A percentile compares a stretch with the other conserved stretches of the same genome.
These are phyloP conservation scores for Aureobasidium lini DNA, from an alignment of 2,329 filamentous ascomycete genomes.

Conservation along the genomic window DNA sequence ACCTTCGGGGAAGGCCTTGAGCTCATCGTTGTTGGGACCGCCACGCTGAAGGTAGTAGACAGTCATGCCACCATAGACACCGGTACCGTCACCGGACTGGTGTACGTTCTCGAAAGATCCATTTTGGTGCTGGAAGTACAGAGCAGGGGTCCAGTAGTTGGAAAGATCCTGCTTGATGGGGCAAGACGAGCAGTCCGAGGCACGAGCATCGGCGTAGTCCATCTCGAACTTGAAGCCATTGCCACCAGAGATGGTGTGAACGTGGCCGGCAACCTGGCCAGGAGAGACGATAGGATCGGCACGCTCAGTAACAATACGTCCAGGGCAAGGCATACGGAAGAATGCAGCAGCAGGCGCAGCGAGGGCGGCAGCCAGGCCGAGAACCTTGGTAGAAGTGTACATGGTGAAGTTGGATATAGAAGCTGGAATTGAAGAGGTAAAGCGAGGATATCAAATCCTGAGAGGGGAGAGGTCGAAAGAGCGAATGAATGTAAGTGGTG, in stretches of 20 bases:
- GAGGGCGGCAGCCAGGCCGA: conserved; percentile 17
- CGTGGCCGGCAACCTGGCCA: conserved; percentile 51
- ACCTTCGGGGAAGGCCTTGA: conserved; percentile 64
- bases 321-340: conserved; percentile 61
- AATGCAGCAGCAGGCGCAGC: conserved; percentile 52
- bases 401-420: not conserved
- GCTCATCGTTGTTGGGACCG: conserved; percentile 54
- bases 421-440: not conserved
- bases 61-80: conserved; percentile 52
- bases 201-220: conserved; percentile 50
- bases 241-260: conserved; percentile 64
- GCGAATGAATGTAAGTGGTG: conserved; percentile 8
- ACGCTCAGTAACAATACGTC: conserved; percentile 53
- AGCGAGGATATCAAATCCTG: conserved; percentile 14
- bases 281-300: conserved; percentile 62
- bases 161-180: conserved; percentile 60
- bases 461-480: conserved; percentile 2
- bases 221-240: conserved; percentile 58
- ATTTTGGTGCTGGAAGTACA: conserved; percentile 60
- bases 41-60: conserved; percentile 60
- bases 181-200: conserved; percentile 64
- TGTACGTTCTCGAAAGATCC: conserved; percentile 55
- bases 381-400: conserved; percentile 15
- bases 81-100: conserved; percentile 42
- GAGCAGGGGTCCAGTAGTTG: conserved; percentile 67